Conservation (phyloP, 257 asterid species). For the Fraxinus americana region DNA sequence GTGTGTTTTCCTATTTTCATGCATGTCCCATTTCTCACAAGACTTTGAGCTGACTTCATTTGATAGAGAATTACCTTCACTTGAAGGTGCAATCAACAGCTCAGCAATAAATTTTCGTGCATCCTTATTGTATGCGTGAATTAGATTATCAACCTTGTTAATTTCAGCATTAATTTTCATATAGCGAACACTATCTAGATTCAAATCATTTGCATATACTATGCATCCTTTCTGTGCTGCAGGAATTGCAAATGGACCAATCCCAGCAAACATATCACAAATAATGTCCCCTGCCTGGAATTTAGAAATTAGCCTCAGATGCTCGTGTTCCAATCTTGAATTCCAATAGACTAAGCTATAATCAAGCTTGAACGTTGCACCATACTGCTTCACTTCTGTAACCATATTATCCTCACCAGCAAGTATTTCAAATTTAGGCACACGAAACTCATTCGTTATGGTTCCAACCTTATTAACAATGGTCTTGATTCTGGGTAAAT, state of each 20-base stretch:
- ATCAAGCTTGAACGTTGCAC: conserved; percentile 93
- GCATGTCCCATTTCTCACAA: conserved; percentile 36
- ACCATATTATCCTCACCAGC: conserved; percentile 86
- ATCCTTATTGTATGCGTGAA: conserved; percentile 74
- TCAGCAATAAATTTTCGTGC: conserved; percentile 70
- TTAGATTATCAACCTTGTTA: conserved; percentile 77
- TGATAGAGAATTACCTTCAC: conserved; percentile 43
- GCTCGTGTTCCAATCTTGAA: conserved; percentile 95
- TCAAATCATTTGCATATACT: conserved; percentile 89
- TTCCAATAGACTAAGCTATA: conserved; percentile 95
- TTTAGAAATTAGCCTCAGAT: conserved; percentile 70
- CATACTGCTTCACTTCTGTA: conserved; percentile 87
- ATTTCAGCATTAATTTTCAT: conserved; percentile 78
- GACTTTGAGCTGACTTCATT: conserved; percentile 27
- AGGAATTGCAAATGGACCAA: conserved; percentile 95
- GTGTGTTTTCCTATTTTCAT: conserved; percentile 26
- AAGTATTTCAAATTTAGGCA: conserved; percentile 89
- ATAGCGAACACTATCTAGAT: conserved; percentile 79
- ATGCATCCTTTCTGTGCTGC: conserved; percentile 94
- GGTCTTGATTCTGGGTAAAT: conserved; percentile 85
- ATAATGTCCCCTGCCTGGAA: conserved; percentile 70
- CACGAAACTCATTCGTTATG: conserved; percentile 86
- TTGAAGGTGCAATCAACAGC: conserved; percentile 57
- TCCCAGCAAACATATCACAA: conserved; percentile 95
- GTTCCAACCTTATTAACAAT: conserved; percentile 87